Evolutionary conservation across 2,329 filamentous ascomycete genomes (phyloP).

Genomic region (Colletotrichum tropicale): DNA sequence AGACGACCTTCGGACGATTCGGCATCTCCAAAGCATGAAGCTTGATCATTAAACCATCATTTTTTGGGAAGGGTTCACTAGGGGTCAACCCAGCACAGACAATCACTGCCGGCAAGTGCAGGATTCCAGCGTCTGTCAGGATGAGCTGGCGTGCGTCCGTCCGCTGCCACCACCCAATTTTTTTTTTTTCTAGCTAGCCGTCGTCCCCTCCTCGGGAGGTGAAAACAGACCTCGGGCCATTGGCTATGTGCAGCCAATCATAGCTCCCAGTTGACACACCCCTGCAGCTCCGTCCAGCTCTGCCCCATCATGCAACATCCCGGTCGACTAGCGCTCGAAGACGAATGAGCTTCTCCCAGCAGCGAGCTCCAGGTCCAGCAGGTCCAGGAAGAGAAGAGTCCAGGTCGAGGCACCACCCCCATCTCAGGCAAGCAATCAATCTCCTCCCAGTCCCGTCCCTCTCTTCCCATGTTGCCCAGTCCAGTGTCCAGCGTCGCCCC

Average conservation of each 20-base stretch:
- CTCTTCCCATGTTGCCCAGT: not conserved
- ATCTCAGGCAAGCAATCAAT: conserved; percentile 14
- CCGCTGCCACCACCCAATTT: not conserved
- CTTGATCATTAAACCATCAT: not conserved
- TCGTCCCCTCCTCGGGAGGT: not conserved
- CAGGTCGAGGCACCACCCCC: conserved; percentile 9
- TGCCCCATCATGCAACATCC: conserved; percentile 11
- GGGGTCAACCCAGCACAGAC: conserved; percentile 1
- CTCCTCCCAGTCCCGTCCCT: not conserved
- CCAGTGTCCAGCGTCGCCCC: not conserved
- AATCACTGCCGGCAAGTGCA: not conserved
- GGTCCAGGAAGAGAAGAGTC: not conserved
- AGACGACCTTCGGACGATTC: conserved; percentile 14
- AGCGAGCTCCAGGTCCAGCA: conserved; percentile 13
- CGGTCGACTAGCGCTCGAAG: not conserved
- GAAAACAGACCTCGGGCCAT: conserved; percentile 12
- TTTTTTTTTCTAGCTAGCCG: not conserved
- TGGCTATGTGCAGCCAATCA: not conserved
- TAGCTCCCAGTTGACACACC: not conserved
- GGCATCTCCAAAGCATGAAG: conserved; percentile 5
- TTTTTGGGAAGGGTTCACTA: not conserved
- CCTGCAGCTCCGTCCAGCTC: conserved; percentile 17
- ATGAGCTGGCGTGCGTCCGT: conserved; percentile 11
- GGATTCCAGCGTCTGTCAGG: not conserved
- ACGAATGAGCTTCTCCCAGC: conserved; percentile 13